Evolutionary conservation across 306 rosid genomes (phyloP), one percentile per base, ranked within the genome.

Genomic region (Crataegus laevigata): DNA sequence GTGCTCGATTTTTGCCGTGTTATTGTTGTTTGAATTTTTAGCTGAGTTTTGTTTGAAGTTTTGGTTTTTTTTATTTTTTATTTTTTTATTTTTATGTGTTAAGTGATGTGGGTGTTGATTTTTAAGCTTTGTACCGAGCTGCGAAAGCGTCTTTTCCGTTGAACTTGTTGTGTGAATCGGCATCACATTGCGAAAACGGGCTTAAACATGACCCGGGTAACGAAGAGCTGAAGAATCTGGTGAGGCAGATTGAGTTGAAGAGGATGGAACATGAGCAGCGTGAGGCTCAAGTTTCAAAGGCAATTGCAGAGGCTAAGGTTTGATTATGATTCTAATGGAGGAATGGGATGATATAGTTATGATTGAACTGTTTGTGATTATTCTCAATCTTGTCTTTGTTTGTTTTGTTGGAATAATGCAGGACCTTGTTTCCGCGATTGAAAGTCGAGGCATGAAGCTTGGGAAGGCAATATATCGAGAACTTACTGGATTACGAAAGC

Each of bases 61-160:
- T 52, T 67, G 22, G 52, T 47, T 7, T 73, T 30, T 30, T 30
- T 30, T 30, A 3, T 30, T 30, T n/a, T n/a, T n/a, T n/a, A n/a
- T 30, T 38, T 11, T 32, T 3, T 70, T 38, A 7, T 42, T 3
- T 73, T 38, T 26, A 71, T 75, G 69, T 78, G 70, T 38, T 38
- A 15, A 58, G 58, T 13, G 47, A 51, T 40, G 61, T 75, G 38
- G 79, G 63, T 50, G 22, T 83, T 81, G 34, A 65, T 67, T 78
- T 4, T 47, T 62, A 94, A 96, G 97, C 98, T 34, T 77, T 87
- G 64, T 94, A 84, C 80, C 87, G 97, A 77, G 96, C 96, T 84
- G 88, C 88, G 11, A 94, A 92, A 85, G 97, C 97, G 19, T 84
- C 89, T 29, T 59, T 92, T 84, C 83, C 88, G 11, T 78, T 94